A percentile compares a stretch with the other conserved stretches of the same genome.
Conservation (phyloP, 768 basidiomycete species). For the Naganishia onofrii region DNA sequence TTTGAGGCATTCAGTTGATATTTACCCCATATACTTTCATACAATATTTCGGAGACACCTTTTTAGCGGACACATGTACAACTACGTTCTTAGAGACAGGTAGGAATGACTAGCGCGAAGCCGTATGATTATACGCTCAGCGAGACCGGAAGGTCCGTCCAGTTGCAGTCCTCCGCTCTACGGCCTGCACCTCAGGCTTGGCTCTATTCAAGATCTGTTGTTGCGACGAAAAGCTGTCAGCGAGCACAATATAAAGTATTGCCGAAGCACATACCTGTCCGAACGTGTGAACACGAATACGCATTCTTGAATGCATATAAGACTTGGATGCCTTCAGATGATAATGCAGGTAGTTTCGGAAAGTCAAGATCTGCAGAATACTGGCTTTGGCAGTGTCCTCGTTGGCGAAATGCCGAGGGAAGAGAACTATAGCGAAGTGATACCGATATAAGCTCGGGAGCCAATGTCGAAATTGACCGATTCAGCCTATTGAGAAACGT, state of each 20-base stretch:
- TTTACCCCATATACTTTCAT: not conserved
- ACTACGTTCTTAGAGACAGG: not conserved
- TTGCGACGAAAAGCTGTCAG: not conserved
- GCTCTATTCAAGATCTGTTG: slow-evolving; percentile 78
- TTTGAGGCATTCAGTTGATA: not conserved
- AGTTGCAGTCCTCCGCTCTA: slow-evolving; percentile 85
- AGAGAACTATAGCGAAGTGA: slow-evolving; percentile 63
- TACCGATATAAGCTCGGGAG: not conserved
- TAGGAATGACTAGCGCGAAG: not conserved
- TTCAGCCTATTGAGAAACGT: slow-evolving; percentile 33
- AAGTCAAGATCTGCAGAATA: slow-evolving; percentile 91
- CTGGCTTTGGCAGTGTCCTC: slow-evolving; percentile 67
- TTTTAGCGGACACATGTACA: not conserved
- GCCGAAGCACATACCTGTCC: slow-evolving; percentile 23
- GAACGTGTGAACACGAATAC: slow-evolving; percentile 89
- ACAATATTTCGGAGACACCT: not conserved
- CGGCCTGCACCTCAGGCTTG: slow-evolving; percentile 78
- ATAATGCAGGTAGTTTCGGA: slow-evolving; percentile 98
- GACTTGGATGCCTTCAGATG: slow-evolving; percentile 72
- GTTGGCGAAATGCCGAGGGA: slow-evolving; percentile 89
- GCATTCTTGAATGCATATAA: slow-evolving; percentile 98
- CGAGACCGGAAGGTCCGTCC: slow-evolving; percentile 27
- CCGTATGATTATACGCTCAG: not conserved
- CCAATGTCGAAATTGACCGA: not conserved
- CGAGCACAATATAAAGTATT: too few species aligned